Evolutionary conservation across 768 basidiomycete genomes (phyloP).

Genomic region (Rhizopogon salebrosus): DNA sequence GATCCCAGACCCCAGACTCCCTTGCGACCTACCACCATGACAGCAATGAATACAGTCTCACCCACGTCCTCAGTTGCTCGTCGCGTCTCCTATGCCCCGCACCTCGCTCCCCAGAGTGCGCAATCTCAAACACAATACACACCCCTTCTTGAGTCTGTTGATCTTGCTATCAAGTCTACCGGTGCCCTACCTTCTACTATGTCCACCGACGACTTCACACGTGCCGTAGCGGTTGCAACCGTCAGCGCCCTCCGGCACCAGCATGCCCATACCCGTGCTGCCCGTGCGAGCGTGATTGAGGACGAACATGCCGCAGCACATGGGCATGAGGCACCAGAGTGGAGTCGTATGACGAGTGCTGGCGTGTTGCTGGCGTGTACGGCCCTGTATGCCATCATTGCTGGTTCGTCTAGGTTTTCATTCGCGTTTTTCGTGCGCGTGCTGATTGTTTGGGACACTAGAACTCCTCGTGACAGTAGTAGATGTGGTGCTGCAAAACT

Average conservation of each 20-base stretch:
- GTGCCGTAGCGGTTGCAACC: conserved; percentile 91
- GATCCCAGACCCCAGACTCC: conserved; percentile 33
- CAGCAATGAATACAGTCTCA: conserved; percentile 30
- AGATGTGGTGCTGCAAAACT: conserved; percentile 85
- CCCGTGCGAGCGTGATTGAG: conserved; percentile 37
- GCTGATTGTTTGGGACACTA: conserved; percentile 23
- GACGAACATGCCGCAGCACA: conserved; percentile 53
- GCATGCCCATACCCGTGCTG: conserved; percentile 45
- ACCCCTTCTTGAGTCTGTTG: conserved; percentile 75
- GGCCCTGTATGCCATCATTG: conserved; percentile 89
- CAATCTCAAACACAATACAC: conserved; percentile 28
- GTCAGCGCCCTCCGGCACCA: conserved; percentile 87
- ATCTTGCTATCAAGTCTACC: conserved; percentile 64
- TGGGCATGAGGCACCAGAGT: conserved; percentile 92
- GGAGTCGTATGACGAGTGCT: conserved; percentile 88
- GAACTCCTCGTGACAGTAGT: conserved; percentile 95
- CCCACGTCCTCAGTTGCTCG: conserved; percentile 39
- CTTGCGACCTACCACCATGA: conserved; percentile 18
- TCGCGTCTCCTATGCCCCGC: conserved; percentile 53
- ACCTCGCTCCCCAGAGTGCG: conserved; percentile 26
- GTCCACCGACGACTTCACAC: conserved; percentile 85
- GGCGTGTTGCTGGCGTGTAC: conserved; percentile 89
- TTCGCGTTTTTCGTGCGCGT: neutral
- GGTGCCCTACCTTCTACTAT: conserved; percentile 51
- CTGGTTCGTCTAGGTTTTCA: conserved; percentile 53